Evolutionary conservation across 768 basidiomycete genomes (phyloP), one percentile per base, ranked within the genome.

Genomic region (Termitomyces sp.): DNA sequence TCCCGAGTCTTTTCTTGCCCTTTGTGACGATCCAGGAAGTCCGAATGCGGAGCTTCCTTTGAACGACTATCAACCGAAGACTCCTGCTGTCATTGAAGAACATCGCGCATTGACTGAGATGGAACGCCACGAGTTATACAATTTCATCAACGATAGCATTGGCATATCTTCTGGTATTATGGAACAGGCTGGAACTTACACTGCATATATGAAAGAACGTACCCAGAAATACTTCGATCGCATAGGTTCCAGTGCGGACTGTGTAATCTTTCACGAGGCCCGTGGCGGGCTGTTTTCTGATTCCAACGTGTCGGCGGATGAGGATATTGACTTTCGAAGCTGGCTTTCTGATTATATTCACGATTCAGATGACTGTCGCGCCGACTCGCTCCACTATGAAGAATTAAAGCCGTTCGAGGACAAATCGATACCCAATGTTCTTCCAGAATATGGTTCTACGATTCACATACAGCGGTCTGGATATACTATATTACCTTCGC

Each of bases 91-190:
- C 41, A 50, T 67, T 15, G 69, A 72, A 48, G 68, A 72, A 44
- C 65, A 72, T 51, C 67, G 62, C 36, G 63, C 73, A 22, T 70
- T 84, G 47, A 73, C 75, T 15, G 59, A 69, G 55, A 62, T 66
- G n/a, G 81, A 85, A 65, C 80, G 84, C 34, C 67, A 70, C 53
- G 77, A 74, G 26, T 71, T 81, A 56, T 87, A 87, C 62, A 72
- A 78, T 50, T 68, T 79, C 28, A 69, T 87, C 39, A 76, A 80
- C 57, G 73, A 71, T 60, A 77, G 72, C 45, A 75, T 86, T 51
- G 79, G 77, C 15, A 74, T 75, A 56, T 71, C 76, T 20, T 56
- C 66, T 33, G 78, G 78, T 42, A 72, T 82, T 44, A 75, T 79
- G 59, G 81, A 85, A 65, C 75, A 72, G 45, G 73, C 78, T 57